Evolutionary conservation across 805 yeast species (phyloP), one percentile per base, ranked within the genome.

Genomic region (Candida orba): DNA sequence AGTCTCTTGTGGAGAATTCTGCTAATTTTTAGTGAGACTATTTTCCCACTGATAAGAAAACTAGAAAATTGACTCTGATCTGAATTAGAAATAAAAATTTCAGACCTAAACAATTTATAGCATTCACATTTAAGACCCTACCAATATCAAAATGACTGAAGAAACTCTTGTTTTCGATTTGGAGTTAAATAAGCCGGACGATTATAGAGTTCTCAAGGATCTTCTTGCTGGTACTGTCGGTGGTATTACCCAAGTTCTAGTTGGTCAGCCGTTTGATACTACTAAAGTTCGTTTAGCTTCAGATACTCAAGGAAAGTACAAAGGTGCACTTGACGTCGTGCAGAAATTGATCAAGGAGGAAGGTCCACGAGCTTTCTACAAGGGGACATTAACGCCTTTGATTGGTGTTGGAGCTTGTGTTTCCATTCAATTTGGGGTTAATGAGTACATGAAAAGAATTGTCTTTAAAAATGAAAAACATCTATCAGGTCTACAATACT

Each of bases 331-430:
- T 44, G 95, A 88, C 53, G 96, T 88, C 10, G 79, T 89, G 18
- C 75, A 75, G 57, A 73, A 79, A 53, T 69, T 93, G 43, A 36
- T 91, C 33, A 69, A 72, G 34, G 80, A 84, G 45, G 99, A 93
- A 64, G 99, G 99, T 2, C 75, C 81, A 7, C 46, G 67, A 32
- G 99, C 95, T 0, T 87, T 93, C 58, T 93, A 93, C 63, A 81
- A 95, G 64, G 99, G 99, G 31, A 89, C 96, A 1, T 57, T 89
- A 53, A 90, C 97, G 1, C 99, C 99, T 18, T 71, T 93, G 53
- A 63, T 91, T 31, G 99, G 99, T 12, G 87, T 91, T n/a, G 99
- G 99, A 41, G 96, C 95, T 0, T 90, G 97, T 71, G 97, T 93
- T 12, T 86, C 96, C 8, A 85, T 91, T 34, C 99, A 93, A 65